Evolutionary conservation across 2,329 filamentous ascomycete genomes (phyloP).

Genomic region (Ceratocystis ficicola): DNA sequence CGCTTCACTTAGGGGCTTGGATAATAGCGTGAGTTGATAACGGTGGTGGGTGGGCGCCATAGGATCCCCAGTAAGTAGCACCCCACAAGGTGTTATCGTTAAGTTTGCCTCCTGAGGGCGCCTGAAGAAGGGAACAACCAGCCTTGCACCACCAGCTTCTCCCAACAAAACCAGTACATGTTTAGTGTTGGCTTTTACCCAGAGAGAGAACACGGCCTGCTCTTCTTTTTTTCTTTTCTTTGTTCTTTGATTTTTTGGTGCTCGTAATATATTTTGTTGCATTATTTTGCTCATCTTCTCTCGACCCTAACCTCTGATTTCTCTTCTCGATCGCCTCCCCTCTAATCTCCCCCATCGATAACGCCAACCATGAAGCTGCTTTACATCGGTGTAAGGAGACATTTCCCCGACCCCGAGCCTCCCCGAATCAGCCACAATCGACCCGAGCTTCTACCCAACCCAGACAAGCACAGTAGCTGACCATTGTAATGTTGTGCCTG

Average conservation of each 20-base stretch:
- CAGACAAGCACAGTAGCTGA: constrained; percentile 7
- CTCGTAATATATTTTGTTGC: background rate
- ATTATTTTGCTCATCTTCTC: constrained; percentile 1
- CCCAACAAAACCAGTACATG: background rate
- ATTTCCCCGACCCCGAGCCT: background rate
- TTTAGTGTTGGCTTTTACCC: background rate
- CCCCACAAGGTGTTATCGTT: background rate
- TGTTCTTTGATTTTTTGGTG: background rate
- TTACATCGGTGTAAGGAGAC: constrained; percentile 61
- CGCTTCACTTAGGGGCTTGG: background rate
- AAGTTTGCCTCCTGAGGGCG: background rate
- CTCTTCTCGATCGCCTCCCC: background rate
- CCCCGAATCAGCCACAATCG: background rate
- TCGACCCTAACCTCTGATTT: background rate
- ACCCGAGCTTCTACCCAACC: background rate
- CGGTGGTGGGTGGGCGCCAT: background rate
- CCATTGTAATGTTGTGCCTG: background rate
- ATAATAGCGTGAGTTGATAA: background rate
- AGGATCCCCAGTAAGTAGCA: background rate
- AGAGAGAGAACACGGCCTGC: background rate
- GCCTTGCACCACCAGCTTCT: constrained; percentile 2
- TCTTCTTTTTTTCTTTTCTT: background rate
- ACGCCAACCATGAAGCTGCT: constrained; percentile 62
- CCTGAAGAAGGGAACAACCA: background rate
- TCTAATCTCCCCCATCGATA: background rate